Evolutionary conservation across 1,284 basidiomycete genomes (phyloP).

Genomic region (Thecaphora thlaspeos): DNA sequence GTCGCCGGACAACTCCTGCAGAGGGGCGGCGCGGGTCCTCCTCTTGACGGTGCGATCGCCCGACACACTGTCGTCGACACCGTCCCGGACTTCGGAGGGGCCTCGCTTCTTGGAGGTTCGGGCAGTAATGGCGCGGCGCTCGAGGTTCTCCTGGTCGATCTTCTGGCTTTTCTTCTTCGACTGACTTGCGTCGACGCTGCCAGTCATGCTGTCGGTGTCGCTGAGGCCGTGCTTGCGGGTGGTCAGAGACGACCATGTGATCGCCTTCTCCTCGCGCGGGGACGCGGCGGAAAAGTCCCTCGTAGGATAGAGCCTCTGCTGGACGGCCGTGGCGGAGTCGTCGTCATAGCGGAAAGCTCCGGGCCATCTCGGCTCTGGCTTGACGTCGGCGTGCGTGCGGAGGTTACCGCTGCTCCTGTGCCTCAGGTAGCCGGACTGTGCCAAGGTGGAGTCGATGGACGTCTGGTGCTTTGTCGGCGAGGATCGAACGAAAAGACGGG

Average conservation of each 20-base stretch:
- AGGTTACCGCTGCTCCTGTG: slow-evolving; percentile 1
- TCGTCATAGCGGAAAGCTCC: no score
- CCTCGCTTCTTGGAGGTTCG: slow-evolving; percentile 6
- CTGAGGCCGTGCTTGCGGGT: no score
- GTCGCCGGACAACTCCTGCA: no score
- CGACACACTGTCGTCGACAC: no score
- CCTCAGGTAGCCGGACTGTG: slow-evolving; percentile 22
- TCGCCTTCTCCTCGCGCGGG: no score
- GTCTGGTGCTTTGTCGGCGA: slow-evolving; percentile 16
- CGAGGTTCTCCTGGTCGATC: background rate
- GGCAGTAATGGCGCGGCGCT: slow-evolving; percentile 4
- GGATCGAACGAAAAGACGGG: background rate
- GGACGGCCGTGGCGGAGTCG: no score
- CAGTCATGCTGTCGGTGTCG: background rate
- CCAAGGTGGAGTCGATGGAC: background rate
- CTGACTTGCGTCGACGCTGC: background rate
- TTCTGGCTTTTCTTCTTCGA: background rate
- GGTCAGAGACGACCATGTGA: no score
- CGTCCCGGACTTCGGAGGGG: no score
- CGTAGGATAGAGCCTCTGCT: no score
- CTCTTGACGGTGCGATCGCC: no score
- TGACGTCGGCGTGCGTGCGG: background rate
- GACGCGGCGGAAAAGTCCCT: no score
- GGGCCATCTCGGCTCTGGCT: background rate
- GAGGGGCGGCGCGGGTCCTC: no score